Base-by-base conservation (phyloP, 306 rosid species). In the Gastrolobium villosum region DNA sequence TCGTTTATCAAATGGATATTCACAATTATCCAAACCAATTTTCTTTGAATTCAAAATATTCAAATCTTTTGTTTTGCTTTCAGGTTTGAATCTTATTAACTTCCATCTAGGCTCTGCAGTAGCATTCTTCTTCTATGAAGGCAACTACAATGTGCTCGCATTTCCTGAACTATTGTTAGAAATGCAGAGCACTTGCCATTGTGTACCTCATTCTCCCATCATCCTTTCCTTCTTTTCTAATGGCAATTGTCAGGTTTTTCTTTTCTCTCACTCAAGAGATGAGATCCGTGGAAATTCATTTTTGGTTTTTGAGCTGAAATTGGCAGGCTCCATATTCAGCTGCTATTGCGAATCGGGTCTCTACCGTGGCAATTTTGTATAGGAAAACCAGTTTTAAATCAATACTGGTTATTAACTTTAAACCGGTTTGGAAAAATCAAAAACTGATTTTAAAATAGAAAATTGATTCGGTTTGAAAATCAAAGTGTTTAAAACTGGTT, bases 281-380 rank as follows among this genome's bases (percentile, higher is more conserved):
- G 62, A 82, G 90, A 85, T 90, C 91, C 75, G 61, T 4, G 14
- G 9, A 30, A 10, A 40, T 65, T 73, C 28, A 4, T 34, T 26
- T 5, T 45, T 4, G 10, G 48, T 78, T 6, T 65, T 49, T 69
- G 45, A 7, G 64, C 85, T 83, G 14, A 71, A 61, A 45, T 32
- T 75, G 53, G 5, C 93, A 95, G 98, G 84, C 86, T 87, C 79
- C 96, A 43, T 95, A 98, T 74, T 79, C 92, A 1, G 80, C 85
- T 6, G 75, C 93, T 44, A 85, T 81, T 95, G 99, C 78, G 96
- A 89, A 11, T 15, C 90, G 4, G 93, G 97, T 48, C 94, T 95
- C 8, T 95, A 90, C 77, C 93, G 99, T 71, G 98, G 99, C 57
- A 90, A 93, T 68, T 95, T n/a, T n/a, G n/a, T n/a, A n/a, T n/a